These are phyloP conservation scores for Pseudopithomyces chartarum DNA, from an alignment of 2,329 filamentous ascomycete genomes.

Conservation along the genomic window DNA sequence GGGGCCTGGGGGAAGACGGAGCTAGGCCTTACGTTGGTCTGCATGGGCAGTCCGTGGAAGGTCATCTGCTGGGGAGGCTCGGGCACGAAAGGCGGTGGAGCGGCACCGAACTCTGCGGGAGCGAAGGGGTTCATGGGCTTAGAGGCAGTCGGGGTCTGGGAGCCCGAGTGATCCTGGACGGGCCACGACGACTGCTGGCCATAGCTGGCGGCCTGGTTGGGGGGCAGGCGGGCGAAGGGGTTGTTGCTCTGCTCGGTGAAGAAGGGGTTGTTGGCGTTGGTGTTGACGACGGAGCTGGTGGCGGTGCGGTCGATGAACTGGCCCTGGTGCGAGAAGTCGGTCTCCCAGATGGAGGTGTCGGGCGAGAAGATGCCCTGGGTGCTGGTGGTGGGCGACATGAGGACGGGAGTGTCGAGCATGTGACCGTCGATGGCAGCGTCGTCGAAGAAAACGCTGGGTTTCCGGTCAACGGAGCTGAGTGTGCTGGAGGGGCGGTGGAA, in stretches of 20 bases:
- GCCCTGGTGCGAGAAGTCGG: slow-evolving; percentile 45
- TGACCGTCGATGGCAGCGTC: slow-evolving; percentile 58
- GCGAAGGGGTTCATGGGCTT: slow-evolving; percentile 73
- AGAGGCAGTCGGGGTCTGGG: slow-evolving; percentile 74
- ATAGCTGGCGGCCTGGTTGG: slow-evolving; percentile 53
- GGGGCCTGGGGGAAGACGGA: slow-evolving; percentile 54
- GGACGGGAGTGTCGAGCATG: slow-evolving; percentile 47
- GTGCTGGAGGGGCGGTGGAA: slow-evolving; percentile 45
- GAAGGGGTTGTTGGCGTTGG: slow-evolving; percentile 54
- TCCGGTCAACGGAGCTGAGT: slow-evolving; percentile 43
- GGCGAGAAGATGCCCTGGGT: slow-evolving; percentile 58
- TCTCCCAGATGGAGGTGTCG: slow-evolving; percentile 55
- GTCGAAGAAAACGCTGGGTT: slow-evolving; percentile 52
- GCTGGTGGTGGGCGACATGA: slow-evolving; percentile 56
- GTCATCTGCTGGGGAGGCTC: slow-evolving; percentile 48
- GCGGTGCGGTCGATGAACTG: slow-evolving; percentile 46
- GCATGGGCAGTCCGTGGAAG: slow-evolving; percentile 44
- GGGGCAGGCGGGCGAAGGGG: slow-evolving; percentile 68
- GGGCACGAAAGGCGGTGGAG: slow-evolving; percentile 49
- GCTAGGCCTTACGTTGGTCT: slow-evolving; percentile 51
- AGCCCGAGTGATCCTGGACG: slow-evolving; percentile 66
- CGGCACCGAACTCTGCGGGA: slow-evolving; percentile 55
- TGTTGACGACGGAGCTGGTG: slow-evolving; percentile 44
- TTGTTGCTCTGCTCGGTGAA: slow-evolving; percentile 55
- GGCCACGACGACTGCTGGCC: slow-evolving; percentile 63